Evolutionary conservation across 192 early-diverging fungal species (phyloP).

Genomic region (Piromyces finnis): DNA sequence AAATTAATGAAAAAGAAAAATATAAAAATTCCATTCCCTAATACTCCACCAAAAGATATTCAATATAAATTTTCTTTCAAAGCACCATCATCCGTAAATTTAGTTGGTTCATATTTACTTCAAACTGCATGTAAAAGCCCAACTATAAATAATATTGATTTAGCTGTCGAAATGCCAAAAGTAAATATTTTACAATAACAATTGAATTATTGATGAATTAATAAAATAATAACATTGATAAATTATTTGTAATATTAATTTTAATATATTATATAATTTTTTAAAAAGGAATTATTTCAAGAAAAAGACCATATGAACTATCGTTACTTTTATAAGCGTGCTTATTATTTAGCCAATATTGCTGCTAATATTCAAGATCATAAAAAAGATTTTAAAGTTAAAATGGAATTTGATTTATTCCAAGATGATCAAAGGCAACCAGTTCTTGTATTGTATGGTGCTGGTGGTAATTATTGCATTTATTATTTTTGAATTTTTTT

Average conservation of each 20-base stretch:
- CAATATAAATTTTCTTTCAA: conserved; percentile 62
- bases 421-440: conserved; percentile 20
- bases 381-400: conserved; percentile 6
- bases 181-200: conserved; percentile 5
- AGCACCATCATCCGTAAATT: conserved; percentile 49
- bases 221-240: too few relatives aligned
- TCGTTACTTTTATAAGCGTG: conserved; percentile 89
- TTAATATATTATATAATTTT: too few relatives aligned
- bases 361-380: conserved; percentile 21
- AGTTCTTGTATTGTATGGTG: conserved; percentile 14
- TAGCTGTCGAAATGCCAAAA: conserved; percentile 78
- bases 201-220: too few relatives aligned
- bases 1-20: conserved; percentile 28
- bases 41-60: conserved; percentile 39
- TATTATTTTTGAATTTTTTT: too few relatives aligned
- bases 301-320: conserved; percentile 89
- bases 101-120: conserved; percentile 78
- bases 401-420: conserved; percentile 20
- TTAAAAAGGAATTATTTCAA: conserved; percentile 36
- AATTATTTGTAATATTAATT: too few relatives aligned
- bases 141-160: conserved; percentile 60
- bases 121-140: conserved; percentile 43
- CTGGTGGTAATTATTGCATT: not conserved
- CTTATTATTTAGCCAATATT: conserved; percentile 71
- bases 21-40: conserved; percentile 51